Percentiles rank a stretch among this genome's conserved stretches.
These are phyloP conservation scores for Hylodesmum podocarpum DNA, from an alignment of 306 rosid species.

Conservation along the genomic window DNA sequence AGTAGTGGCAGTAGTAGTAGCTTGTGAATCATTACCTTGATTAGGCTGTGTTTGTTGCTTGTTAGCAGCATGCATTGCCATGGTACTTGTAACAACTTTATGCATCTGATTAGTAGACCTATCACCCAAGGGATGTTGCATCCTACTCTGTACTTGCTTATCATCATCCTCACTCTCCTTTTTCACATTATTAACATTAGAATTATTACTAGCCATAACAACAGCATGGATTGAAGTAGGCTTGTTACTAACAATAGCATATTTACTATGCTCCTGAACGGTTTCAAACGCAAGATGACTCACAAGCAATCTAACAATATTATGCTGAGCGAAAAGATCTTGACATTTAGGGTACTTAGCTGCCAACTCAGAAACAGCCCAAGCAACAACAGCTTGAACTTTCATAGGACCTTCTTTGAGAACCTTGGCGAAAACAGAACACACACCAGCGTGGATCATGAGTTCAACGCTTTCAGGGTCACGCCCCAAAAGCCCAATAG, in stretches of 20 bases:
- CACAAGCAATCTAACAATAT: conserved; percentile 67
- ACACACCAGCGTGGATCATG: conserved; percentile 65
- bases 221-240: conserved; percentile 65
- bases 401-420: conserved; percentile 89
- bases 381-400: conserved; percentile 74
- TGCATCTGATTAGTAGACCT: conserved; percentile 52
- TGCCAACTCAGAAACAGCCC: conserved; percentile 74
- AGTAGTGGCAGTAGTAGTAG: no score
- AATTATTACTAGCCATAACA: conserved; percentile 58
- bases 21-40: conserved; percentile 25
- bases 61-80: conserved; percentile 49
- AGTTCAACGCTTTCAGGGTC: conserved; percentile 76
- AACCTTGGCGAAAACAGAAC: conserved; percentile 67
- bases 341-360: conserved; percentile 66
- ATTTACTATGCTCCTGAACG: conserved; percentile 76
- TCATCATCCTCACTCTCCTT: conserved; percentile 48
- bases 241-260: conserved; percentile 49
- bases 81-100: conserved; percentile 52
- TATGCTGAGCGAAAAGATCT: conserved; percentile 76
- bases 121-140: conserved; percentile 56
- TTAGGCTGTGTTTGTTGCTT: conserved; percentile 20
- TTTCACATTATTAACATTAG: conserved; percentile 9
- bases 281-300: conserved; percentile 86
- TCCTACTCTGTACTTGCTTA: conserved; percentile 23
- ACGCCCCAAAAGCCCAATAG: conserved; percentile 74